Conservation (phyloP, 2,329 filamentous ascomycete genomes). For the Aspergillus sergii region DNA sequence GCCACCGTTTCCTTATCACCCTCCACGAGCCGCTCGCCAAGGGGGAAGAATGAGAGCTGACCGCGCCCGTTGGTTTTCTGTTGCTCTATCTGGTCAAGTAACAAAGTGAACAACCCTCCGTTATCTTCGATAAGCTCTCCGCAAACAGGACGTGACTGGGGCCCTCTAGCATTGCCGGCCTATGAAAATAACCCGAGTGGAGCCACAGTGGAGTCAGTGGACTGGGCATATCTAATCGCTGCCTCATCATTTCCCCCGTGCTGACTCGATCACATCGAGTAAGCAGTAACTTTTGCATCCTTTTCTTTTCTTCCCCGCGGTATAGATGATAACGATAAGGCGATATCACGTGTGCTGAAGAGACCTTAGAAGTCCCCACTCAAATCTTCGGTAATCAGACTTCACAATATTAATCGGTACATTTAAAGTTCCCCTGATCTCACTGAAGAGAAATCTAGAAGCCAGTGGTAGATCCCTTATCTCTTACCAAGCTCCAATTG, state of each 20-base stretch:
- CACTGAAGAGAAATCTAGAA: too few relatives aligned
- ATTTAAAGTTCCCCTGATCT: too few relatives aligned
- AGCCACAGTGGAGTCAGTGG: constrained; percentile 14
- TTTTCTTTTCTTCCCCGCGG: background rate
- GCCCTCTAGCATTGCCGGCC: background rate
- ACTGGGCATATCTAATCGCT: constrained; percentile 26
- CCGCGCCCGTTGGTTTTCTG: constrained; percentile 17
- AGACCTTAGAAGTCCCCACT: background rate
- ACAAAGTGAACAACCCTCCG: constrained; percentile 12
- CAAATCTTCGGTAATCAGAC: too few relatives aligned
- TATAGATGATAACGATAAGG: background rate
- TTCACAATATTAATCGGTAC: too few relatives aligned
- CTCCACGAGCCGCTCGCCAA: constrained; percentile 5
- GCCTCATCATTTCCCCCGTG: constrained; percentile 1
- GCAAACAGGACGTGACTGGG: background rate
- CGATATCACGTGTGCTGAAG: background rate
- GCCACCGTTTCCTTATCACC: constrained; percentile 4
- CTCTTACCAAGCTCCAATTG: too few relatives aligned
- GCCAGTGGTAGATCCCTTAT: too few relatives aligned
- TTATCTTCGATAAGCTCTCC: constrained; percentile 27
- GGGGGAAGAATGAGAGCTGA: background rate
- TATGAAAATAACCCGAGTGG: background rate
- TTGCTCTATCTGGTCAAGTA: constrained; percentile 27
- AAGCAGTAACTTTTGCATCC: constrained; percentile 20
- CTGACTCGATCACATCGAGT: constrained; percentile 43